Base-by-base conservation (phyloP, 352 stramenopile genomes). In the Phytophthora multivora region DNA sequence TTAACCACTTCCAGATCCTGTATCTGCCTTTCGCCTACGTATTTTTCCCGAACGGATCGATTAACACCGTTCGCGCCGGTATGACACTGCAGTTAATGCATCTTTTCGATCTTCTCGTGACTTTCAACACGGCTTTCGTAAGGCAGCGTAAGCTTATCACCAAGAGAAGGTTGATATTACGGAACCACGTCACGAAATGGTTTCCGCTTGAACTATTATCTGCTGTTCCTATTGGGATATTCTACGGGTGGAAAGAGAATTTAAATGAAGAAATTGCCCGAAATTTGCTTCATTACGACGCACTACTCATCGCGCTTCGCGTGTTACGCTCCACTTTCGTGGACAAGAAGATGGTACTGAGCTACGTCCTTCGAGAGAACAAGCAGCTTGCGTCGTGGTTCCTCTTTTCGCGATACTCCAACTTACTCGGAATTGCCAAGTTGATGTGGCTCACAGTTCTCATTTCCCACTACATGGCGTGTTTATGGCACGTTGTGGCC, bases 391-490 rank as follows among this genome's bases (percentile, higher is more conserved):
- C 38, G 13, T 62, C 45, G 5, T 66, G 16, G 4, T 61, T 0
- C 51, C 15, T 21, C 50, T 84, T 71, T 41, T 80, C 66, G 0
- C 50, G 67, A 1, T 73, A 72, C 23, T 73, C 61, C 0, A 59
- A 82, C 31, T 2, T 77, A 11, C 19, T 85, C 5, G 61, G 70
- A 2, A 70, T 86, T 9, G 41, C 58, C 3, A 52, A 67, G 18
- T 43, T 84, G 31, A 47, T 87, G 12, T 52, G 67, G 39, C 12
- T 73, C 5, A 59, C 84, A 3, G 28, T 86, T 10, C 43, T 83
- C 5, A 65, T 72, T 13, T 62, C 75, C 12, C 76, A 85, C 64
- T 71, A 83, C 40, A 69, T 82, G 36, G 74, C 76, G 2, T 88
- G 76, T 30, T 25, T 57, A 16, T 86, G 76, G 79, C 64, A 77